These are phyloP conservation scores for Pluteus cervinus DNA, from an alignment of 768 basidiomycete species.

Conservation along the genomic window DNA sequence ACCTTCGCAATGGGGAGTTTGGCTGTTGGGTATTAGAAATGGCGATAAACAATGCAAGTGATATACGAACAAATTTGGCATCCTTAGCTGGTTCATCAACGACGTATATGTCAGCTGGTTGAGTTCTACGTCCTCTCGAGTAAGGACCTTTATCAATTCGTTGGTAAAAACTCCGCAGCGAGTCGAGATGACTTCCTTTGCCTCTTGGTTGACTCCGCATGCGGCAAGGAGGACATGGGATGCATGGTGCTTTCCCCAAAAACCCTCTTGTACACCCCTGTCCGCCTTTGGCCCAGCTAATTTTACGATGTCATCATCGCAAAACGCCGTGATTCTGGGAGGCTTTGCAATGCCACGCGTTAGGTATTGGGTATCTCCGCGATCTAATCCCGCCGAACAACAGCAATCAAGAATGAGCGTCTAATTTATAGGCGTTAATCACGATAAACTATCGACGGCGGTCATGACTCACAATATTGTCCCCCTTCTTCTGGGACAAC, in stretches of 20 bases:
- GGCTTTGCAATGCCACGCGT: conserved; percentile 20
- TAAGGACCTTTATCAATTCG: conserved; percentile 20
- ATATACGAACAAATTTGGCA: conserved; percentile 19
- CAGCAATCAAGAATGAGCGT: conserved; percentile 44
- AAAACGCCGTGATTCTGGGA: conserved; percentile 16
- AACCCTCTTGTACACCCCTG: conserved; percentile 11
- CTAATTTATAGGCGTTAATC: conserved; percentile 22
- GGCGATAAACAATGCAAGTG: not conserved
- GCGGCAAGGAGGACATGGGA: conserved; percentile 40
- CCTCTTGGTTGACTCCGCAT: conserved; percentile 28
- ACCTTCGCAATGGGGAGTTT: conserved; percentile 31
- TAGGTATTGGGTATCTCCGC: conserved; percentile 8
- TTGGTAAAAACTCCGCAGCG: conserved; percentile 26
- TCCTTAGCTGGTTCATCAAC: conserved; percentile 24
- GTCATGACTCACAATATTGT: conserved; percentile 35
- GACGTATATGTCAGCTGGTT: conserved; percentile 23
- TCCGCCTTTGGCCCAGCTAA: conserved; percentile 10
- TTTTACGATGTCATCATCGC: conserved; percentile 20
- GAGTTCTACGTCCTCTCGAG: conserved; percentile 13
- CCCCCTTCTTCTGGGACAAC: conserved; percentile 30
- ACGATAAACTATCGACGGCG: too few relatives aligned
- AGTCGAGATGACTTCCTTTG: conserved; percentile 20
- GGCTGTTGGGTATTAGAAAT: conserved; percentile 20
- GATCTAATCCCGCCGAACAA: conserved; percentile 31
- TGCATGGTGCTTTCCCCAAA: conserved; percentile 19